A percentile compares a stretch with the other conserved stretches of the same genome.
Conservation (phyloP, 1,139 yeast genomes). For the Diutina pseudorugosa region DNA sequence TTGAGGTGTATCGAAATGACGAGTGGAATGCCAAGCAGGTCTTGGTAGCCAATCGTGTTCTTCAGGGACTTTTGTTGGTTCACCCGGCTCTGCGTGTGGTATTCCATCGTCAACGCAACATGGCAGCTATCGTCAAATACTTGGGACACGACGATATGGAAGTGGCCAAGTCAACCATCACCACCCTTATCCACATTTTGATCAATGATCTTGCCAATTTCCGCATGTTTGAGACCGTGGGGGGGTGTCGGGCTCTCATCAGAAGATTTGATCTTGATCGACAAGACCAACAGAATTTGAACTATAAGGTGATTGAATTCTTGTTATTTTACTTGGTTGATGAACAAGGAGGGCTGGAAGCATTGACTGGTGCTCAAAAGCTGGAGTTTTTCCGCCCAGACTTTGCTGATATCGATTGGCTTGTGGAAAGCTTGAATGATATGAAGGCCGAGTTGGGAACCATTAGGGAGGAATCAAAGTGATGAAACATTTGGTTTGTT, state of each 20-base stretch:
- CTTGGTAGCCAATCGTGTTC: constrained; percentile 25
- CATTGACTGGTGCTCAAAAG: constrained; percentile 34
- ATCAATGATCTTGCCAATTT: constrained; percentile 46
- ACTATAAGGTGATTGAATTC: constrained; percentile 58
- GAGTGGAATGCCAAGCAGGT: neutral
- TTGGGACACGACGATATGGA: constrained; percentile 12
- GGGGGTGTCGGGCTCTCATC: constrained; percentile 49
- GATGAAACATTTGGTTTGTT: neutral
- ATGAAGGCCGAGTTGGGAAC: constrained; percentile 10
- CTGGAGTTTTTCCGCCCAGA: constrained; percentile 36
- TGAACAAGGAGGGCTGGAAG: constrained; percentile 27
- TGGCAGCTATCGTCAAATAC: constrained; percentile 19
- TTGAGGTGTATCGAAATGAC: constrained; percentile 14
- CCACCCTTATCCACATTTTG: constrained; percentile 48
- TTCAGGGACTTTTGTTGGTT: constrained; percentile 52
- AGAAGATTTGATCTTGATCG: constrained; percentile 13
- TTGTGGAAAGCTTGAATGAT: constrained; percentile 27
- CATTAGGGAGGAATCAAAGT: neutral
- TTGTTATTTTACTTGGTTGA: constrained; percentile 60
- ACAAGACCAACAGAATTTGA: constrained; percentile 27
- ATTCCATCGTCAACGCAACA: constrained; percentile 24
- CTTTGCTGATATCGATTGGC: constrained; percentile 30
- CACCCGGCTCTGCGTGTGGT: constrained; percentile 45
- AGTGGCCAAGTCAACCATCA: constrained; percentile 33
- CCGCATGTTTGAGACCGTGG: constrained; percentile 44